A percentile compares a stretch with the other conserved stretches of the same genome.
phyloP scores from a whole-genome alignment of 768 basidiomycete genomes.

The Sarcomyxa edulis region DNA sequence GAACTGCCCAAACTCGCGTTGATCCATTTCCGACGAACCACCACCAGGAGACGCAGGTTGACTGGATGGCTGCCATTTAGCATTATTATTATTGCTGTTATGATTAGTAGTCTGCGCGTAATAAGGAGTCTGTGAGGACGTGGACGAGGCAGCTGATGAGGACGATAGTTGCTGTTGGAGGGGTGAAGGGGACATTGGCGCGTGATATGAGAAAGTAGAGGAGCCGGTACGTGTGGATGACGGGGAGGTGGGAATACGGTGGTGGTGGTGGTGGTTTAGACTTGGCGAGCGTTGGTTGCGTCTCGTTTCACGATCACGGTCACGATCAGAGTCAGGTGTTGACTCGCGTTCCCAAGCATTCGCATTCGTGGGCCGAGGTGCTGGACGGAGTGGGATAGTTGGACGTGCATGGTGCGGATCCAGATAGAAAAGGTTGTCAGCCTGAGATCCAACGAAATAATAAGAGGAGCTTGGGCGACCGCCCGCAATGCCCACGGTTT shows the following conservation, averaged over 20 bases:
- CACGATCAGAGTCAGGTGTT: slow-evolving; percentile 17
- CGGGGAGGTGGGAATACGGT: slow-evolving; percentile 39
- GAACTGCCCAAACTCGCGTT: slow-evolving; percentile 26
- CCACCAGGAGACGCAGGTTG: slow-evolving; percentile 6
- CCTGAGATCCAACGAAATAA: slow-evolving; percentile 94
- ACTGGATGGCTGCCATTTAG: slow-evolving; percentile 1
- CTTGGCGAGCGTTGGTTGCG: slow-evolving; percentile 8
- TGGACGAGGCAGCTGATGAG: slow-evolving; percentile 18
- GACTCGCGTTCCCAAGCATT: slow-evolving; percentile 9
- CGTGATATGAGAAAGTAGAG: slow-evolving; percentile 49
- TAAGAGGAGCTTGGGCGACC: slow-evolving; percentile 96
- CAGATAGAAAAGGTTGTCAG: slow-evolving; percentile 79
- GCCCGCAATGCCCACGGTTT: slow-evolving; percentile 94
- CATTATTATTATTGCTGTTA: too few relatives aligned
- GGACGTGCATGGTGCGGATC: slow-evolving; percentile 79
- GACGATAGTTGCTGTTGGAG: slow-evolving; percentile 58
- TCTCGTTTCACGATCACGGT: slow-evolving; percentile 7
- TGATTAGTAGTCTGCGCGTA: too few relatives aligned
- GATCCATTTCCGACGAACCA: slow-evolving; percentile 21
- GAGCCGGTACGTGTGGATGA: slow-evolving; percentile 49
- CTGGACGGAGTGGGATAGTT: slow-evolving; percentile 62
- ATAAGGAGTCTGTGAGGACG: slow-evolving; percentile 15
- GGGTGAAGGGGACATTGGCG: slow-evolving; percentile 58
- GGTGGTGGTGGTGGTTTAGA: slow-evolving; percentile 16
- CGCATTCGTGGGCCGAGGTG: slow-evolving; percentile 11